These are phyloP conservation scores for Aureobasidium sp. DNA, from an alignment of 2,329 filamentous ascomycete genomes.

Conservation along the genomic window DNA sequence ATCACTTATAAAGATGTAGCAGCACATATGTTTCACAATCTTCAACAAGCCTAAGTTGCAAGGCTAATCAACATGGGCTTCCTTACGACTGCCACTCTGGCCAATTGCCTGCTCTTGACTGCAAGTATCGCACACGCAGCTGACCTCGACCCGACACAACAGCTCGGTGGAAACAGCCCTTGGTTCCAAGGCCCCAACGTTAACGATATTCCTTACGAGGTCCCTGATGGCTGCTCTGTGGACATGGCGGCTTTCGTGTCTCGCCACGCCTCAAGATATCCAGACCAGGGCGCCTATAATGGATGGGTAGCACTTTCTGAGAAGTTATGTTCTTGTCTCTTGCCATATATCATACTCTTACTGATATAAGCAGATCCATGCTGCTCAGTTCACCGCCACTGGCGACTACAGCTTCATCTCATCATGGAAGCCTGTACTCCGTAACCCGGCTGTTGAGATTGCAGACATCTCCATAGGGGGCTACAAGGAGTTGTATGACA, in stretches of 20 bases:
- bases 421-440: conserved; percentile 50
- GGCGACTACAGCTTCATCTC: conserved; percentile 49
- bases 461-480: conserved; percentile 52
- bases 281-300: conserved; percentile 51
- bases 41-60: neutral
- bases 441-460: conserved; percentile 47
- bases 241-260: conserved; percentile 52
- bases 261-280: conserved; percentile 55
- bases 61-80: neutral
- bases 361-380: conserved; percentile 38
- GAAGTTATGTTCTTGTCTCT: conserved; percentile 13
- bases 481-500: conserved; percentile 50
- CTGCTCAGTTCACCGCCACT: conserved; percentile 43
- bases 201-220: conserved; percentile 40
- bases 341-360: neutral
- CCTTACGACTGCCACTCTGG: neutral
- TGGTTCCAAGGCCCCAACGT: conserved; percentile 22
- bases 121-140: neutral
- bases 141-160: conserved; percentile 16
- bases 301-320: conserved; percentile 39
- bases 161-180: conserved; percentile 33
- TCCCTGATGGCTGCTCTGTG: conserved; percentile 49
- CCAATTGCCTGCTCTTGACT: neutral
- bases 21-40: neutral
- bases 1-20: conserved; percentile 1